Conservation (phyloP, 768 basidiomycete genomes). For the Polyporus arcularius region DNA sequence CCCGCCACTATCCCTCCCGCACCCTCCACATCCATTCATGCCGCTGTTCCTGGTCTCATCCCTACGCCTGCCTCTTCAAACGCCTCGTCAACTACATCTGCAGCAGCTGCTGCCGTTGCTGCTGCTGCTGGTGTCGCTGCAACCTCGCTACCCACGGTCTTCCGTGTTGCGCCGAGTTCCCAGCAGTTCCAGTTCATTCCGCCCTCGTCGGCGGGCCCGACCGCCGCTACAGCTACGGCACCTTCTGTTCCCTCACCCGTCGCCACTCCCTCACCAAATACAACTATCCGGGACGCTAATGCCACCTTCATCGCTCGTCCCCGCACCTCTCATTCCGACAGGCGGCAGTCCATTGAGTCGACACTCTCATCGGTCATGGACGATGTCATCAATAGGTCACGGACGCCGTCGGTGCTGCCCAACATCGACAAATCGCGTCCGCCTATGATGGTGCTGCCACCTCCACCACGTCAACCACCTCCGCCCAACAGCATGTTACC, state of each 20-base stretch:
- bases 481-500: conserved; percentile 78
- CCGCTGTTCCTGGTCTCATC: conserved; percentile 28
- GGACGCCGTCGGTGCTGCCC: conserved; percentile 59
- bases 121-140: conserved; percentile 31
- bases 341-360: conserved; percentile 75
- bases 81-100: background rate
- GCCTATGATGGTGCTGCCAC: conserved; percentile 77
- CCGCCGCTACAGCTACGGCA: conserved; percentile 39
- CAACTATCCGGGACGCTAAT: conserved; percentile 52
- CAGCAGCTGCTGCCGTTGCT: conserved; percentile 24
- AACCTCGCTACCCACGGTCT: conserved; percentile 40
- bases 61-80: conserved; percentile 32
- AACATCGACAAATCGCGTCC: conserved; percentile 78
- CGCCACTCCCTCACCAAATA: conserved; percentile 42
- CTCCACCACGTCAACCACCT: conserved; percentile 75
- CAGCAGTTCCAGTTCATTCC: conserved; percentile 72
- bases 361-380: conserved; percentile 54
- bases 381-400: conserved; percentile 52
- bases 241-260: conserved; percentile 33
- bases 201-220: conserved; percentile 43
- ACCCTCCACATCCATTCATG: conserved; percentile 23
- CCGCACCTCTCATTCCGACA: conserved; percentile 56
- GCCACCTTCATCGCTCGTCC: conserved; percentile 50
- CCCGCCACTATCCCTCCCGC: conserved; percentile 31
- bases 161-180: conserved; percentile 56